phyloP scores from a whole-genome alignment of 345 rosid genomes.

The Citrus medica region DNA sequence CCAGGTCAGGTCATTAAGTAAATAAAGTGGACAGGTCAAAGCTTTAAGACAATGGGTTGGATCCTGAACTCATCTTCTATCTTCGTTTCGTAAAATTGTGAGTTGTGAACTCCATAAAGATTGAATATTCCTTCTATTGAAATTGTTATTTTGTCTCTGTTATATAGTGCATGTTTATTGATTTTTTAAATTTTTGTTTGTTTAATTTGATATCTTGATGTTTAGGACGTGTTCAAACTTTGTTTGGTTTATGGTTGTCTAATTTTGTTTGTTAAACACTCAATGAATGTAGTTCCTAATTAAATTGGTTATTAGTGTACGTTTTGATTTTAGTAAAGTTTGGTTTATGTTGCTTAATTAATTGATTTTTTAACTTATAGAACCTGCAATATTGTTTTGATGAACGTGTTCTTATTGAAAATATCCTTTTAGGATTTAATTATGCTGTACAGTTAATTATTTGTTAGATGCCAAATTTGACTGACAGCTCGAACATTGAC shows the following conservation, averaged over 20 bases:
- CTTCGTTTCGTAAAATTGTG: slow-evolving; percentile 68
- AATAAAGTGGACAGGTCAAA: slow-evolving; percentile 51
- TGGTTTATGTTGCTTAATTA: too few species aligned
- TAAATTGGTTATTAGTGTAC: too few species aligned
- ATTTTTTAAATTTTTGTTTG: background rate
- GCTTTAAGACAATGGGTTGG: slow-evolving; percentile 45
- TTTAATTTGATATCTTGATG: background rate
- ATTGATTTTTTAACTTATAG: too few species aligned
- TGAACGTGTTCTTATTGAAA: too few species aligned
- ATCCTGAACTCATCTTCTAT: slow-evolving; percentile 60
- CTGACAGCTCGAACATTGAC: too few species aligned
- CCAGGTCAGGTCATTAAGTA: background rate
- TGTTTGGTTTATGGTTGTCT: background rate
- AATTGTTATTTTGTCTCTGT: background rate
- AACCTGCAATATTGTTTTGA: too few species aligned
- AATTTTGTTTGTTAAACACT: background rate
- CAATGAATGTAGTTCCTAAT: too few species aligned
- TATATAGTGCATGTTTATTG: background rate
- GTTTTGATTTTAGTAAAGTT: background rate
- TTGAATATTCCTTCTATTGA: too few species aligned
- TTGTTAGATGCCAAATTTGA: too few species aligned
- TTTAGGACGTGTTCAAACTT: background rate
- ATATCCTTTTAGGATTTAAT: too few species aligned
- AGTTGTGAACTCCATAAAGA: slow-evolving; percentile 19
- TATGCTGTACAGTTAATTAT: too few species aligned